Evolutionary conservation across 306 rosid genomes (phyloP), one percentile per base, ranked within the genome.

Genomic region (Vicia villosa): DNA sequence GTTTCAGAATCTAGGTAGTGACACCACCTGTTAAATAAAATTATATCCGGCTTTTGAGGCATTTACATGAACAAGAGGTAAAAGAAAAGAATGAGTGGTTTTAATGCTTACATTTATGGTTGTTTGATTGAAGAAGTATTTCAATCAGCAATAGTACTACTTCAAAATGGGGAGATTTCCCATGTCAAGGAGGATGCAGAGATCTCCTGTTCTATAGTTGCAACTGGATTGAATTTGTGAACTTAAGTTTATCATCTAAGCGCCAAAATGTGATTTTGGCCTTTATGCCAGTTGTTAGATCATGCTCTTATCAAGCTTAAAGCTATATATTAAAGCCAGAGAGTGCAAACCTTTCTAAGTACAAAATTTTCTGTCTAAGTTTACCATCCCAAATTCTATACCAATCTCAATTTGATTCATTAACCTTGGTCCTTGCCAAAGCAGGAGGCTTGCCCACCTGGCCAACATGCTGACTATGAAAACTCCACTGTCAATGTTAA

Each of bases 271-370:
- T 55, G 30, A 52, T 40, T 40, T 55, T 1, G 12, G 42, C 42
- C 32, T 24, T 13, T 68, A 21, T 68, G 28, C 51, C 40, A 21
- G 37, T 21, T 38, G 24, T 37, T 68, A 37, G 63, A 52, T 52
- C 63, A 37, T 20, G 73, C 50, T 68, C 51, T 37, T 55, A 2
- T 60, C 54, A 40, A 59, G 6, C 65, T 55, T 69, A 36, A 38
- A 52, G 24, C 16, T 52, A 68, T 36, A 21, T 22, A 36, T 68
- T 13, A 51, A 51, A 51, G 38, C 51, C 6, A 20, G n/a, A 9
- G 40, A 20, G 24, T 20, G n/a, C n/a, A 67, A 17, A 6, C n/a
- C 60, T 54, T 54, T 54, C 16, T 22, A 52, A 9, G 38, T 37
- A 10, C 38, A 68, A 20, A 2, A 2, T 54, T 38, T 54, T 54